Conservation (phyloP, 345 rosid species). For the Isatis tinctoria region DNA sequence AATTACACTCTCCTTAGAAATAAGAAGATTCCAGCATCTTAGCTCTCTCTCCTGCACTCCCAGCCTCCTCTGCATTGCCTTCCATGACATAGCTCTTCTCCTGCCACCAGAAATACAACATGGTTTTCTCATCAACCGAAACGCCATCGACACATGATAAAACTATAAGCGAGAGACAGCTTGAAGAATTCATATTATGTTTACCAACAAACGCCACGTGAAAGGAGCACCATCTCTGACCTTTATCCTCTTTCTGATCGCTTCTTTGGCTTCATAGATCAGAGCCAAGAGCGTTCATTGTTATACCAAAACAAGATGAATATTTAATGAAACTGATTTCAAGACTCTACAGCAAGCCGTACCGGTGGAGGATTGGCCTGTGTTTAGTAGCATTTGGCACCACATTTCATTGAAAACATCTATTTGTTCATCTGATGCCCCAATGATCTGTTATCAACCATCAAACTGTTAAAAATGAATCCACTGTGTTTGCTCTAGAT, state of each 20-base stretch:
- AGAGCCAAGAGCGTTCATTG: background rate
- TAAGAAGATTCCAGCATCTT: conserved; percentile 39
- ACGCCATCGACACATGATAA: background rate
- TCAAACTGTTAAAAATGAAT: background rate
- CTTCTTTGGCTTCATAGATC: conserved; percentile 48
- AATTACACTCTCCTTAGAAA: too few species aligned
- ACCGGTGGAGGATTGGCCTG: conserved; percentile 64
- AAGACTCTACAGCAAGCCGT: conserved; percentile 10
- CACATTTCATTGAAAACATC: conserved; percentile 91
- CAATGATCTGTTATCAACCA: conserved; percentile 46
- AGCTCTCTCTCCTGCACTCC: conserved; percentile 46
- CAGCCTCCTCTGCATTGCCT: conserved; percentile 51
- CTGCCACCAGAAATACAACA: conserved; percentile 35
- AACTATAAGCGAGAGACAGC: background rate
- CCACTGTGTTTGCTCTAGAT: background rate
- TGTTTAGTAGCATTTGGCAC: conserved; percentile 57
- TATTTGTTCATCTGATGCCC: conserved; percentile 87
- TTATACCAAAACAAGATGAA: background rate
- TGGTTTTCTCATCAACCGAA: background rate
- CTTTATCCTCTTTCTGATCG: conserved; percentile 47
- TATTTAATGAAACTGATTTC: background rate
- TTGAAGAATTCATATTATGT: background rate
- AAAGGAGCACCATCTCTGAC: conserved; percentile 70
- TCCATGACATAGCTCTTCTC: conserved; percentile 54
- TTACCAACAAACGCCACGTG: conserved; percentile 82